Conservation (phyloP, 2,329 filamentous ascomycete genomes). For the Akanthomyces muscarius region DNA sequence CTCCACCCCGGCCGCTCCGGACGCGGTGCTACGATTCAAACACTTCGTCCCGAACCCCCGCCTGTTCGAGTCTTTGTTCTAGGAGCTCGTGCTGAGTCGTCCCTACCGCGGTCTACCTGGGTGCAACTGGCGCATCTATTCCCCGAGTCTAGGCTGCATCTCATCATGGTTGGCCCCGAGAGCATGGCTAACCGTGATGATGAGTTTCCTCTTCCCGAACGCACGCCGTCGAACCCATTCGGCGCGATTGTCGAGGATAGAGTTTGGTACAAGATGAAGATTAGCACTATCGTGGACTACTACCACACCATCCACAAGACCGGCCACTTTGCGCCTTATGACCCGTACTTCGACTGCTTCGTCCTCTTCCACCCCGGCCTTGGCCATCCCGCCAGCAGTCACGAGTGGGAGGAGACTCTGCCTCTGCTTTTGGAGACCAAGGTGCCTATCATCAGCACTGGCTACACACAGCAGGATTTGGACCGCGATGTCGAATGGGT, state of each 20-base stretch:
- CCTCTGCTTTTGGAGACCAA: constrained; percentile 92
- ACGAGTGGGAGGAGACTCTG: constrained; percentile 91
- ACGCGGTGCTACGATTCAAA: constrained; percentile 68
- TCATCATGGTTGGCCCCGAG: constrained; percentile 94
- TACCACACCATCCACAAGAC: constrained; percentile 95
- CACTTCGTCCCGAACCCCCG: constrained; percentile 77
- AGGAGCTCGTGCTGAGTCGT: constrained; percentile 95
- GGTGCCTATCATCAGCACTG: constrained; percentile 87
- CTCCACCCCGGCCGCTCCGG: constrained; percentile 83
- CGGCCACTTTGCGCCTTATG: constrained; percentile 86
- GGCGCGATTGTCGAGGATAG: constrained; percentile 92
- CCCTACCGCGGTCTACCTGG: constrained; percentile 90
- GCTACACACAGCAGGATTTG: constrained; percentile 95
- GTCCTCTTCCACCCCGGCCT: constrained; percentile 95
- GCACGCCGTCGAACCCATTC: constrained; percentile 83
- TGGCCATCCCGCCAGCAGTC: constrained; percentile 85
- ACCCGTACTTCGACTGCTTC: constrained; percentile 98
- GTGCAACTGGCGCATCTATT: constrained; percentile 92
- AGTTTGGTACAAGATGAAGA: constrained; percentile 85
- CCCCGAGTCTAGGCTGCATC: constrained; percentile 81
- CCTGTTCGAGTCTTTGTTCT: constrained; percentile 90
- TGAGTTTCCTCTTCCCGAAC: constrained; percentile 85
- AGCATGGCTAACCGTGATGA: constrained; percentile 90
- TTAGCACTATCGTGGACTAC: constrained; percentile 96
- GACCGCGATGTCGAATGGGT: constrained; percentile 90